Evolutionary conservation across 75 land plant genomes (phyloP), one percentile per base, ranked within the genome.

Genomic region (Ceratopteris richardii): DNA sequence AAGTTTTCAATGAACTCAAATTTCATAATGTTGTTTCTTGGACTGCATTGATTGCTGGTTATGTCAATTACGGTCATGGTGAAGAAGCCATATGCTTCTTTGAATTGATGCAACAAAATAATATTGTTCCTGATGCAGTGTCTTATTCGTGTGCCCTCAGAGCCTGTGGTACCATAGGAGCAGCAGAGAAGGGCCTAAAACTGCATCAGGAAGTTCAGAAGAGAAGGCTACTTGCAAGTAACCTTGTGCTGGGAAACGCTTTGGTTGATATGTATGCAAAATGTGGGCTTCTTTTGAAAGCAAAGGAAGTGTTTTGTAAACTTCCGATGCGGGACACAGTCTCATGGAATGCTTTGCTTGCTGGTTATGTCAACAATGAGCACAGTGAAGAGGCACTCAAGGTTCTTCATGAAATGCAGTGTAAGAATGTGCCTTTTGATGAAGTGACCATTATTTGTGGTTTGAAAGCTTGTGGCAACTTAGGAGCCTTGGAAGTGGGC

Each of bases 1-100:
- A 36, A 12, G 23, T 78, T 0, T 75, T 79, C 31, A 17, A 57
- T 25, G 18, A 29, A 3, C 57, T 75, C 40, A 20, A 10, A 31
- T 29, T 57, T 19, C 71, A 57, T 46, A 50, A 74, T 58, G 51
- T 66, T 0, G 66, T 79, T 41, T 75, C 74, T 0, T 79, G 74
- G 81, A 79, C 46, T 26, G 62, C 58, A n/a, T 63, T 79, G 26
- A 79, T 79, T 24, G 23, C 58, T 21, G 73, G 65, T 11, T 63
- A 55, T 60, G 75, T 56, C 14, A 54, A 42, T 60, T 51, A 70
- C 54, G 79, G 79, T 0, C 26, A 66, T 56, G 59, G 2, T 46
- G 50, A 46, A 46, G 50, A 63, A 23, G 78, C 67, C 40, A 9
- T 79, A 17, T 40, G 44, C 25, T 47, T 57, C 22, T 79, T 75